A percentile compares a stretch with the other conserved stretches of the same genome.
These are phyloP conservation scores for Nephromyces sp. DNA, from an alignment of 169 alveolate species.

Conservation along the genomic window DNA sequence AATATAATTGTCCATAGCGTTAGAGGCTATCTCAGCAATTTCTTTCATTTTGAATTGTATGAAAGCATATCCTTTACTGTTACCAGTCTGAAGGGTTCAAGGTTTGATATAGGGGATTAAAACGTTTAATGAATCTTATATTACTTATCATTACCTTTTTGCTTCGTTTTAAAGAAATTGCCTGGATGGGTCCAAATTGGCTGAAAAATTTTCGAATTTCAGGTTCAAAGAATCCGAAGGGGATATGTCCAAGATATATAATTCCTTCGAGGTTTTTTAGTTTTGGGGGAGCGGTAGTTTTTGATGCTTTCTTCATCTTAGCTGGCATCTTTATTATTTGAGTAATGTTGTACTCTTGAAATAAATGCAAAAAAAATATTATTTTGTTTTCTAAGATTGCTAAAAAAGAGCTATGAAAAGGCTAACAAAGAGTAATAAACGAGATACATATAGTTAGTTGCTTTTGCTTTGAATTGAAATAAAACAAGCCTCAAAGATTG, in stretches of 20 bases:
- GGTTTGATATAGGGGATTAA: no score
- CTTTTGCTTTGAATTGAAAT: no score
- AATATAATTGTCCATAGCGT: conserved; percentile 68
- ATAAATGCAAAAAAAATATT: no score
- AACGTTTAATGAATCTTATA: no score
- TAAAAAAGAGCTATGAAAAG: no score
- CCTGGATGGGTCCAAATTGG: conserved; percentile 64
- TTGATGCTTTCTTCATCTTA: background rate
- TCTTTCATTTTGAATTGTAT: conserved; percentile 65
- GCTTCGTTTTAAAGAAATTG: conserved; percentile 48
- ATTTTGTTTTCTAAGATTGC: no score
- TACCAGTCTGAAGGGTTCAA: conserved; percentile 69
- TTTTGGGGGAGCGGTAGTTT: background rate
- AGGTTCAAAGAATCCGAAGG: conserved; percentile 66
- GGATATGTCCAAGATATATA: conserved; percentile 76
- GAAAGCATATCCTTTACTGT: conserved; percentile 69
- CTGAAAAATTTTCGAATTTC: conserved; percentile 59
- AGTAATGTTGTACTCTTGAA: no score
- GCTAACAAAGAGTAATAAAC: no score
- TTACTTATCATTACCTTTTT: no score
- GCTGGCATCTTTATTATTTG: background rate
- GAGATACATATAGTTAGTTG: no score
- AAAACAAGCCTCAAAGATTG: no score
- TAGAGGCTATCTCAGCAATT: conserved; percentile 70
- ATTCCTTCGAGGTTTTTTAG: conserved; percentile 38